Base-by-base conservation (phyloP, 2,329 filamentous ascomycete genomes). In the Ascochyta rabiei region DNA sequence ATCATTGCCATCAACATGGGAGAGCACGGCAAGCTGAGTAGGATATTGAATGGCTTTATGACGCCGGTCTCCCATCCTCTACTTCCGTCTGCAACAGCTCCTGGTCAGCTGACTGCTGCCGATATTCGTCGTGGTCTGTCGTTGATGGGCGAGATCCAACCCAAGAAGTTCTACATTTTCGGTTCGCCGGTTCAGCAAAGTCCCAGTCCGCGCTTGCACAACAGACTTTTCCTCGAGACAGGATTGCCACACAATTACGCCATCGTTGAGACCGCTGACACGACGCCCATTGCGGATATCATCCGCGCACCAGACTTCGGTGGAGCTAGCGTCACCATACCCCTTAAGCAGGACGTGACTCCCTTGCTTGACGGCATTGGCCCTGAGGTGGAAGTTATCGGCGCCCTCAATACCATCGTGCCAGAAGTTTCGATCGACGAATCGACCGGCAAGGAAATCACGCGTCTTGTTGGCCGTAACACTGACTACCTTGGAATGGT, bases 1-100 rank as follows among this genome's bases (percentile, higher is more conserved):
- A 79, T 99, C 50, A 97, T 99, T 64, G 91, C 90, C 1, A 89
- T 99, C 72, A 99, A 99, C 76, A 98, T 99, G 93, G 93, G 93
- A 26, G 81, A 86, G 42, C 80, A 85, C 23, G 95, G 95, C 43
- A 95, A 96, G 77, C 83, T 97, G 37, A 96, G 91, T 69, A 88
- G 95, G 30, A 88, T 99, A 39, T 80, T 96, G 54, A 99, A 99
- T 75, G 82, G 84, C 26, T 98, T 98, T 80, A 86, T 99, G 80
- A 98, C 95, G 0, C 95, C 95, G 0, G 95, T 99, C 13, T 92
- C 91, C 3, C 95, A 98, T 73, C 90, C 91, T 1, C 84, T 84
- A 12, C 81, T 98, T n/a, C 92, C 93, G 0, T 91, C 93, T 77
- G 95, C 95, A 71, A 93, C 95, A 34, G 95, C 95, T 0, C 93